Conservation (phyloP, 2,329 filamentous ascomycete species). For the Xylogone sp. region DNA sequence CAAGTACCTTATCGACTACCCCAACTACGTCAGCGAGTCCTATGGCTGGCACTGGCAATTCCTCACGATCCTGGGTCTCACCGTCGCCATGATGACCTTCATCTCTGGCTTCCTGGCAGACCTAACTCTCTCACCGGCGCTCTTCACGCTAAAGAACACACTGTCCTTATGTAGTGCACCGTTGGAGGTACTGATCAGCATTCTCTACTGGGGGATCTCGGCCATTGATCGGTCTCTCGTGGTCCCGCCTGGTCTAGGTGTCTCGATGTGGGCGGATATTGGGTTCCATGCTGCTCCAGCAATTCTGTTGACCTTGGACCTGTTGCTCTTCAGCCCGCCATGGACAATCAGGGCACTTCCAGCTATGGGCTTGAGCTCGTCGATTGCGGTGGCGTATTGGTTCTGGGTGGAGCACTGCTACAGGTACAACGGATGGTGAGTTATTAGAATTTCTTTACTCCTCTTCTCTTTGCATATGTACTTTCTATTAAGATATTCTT, state of each 20-base stretch:
- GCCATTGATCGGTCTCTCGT: constrained; percentile 49
- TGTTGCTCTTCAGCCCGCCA: constrained; percentile 67
- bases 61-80: constrained; percentile 69
- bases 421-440: constrained; percentile 60
- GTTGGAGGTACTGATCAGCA: constrained; percentile 65
- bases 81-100: constrained; percentile 59
- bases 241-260: constrained; percentile 49
- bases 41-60: constrained; percentile 55
- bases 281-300: constrained; percentile 66
- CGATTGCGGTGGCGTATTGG: constrained; percentile 67
- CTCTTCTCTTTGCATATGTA: no score
- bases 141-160: constrained; percentile 66
- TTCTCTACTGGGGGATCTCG: constrained; percentile 70
- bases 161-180: constrained; percentile 64
- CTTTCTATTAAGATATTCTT: no score
- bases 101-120: constrained; percentile 60
- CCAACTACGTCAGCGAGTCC: constrained; percentile 49
- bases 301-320: constrained; percentile 59
- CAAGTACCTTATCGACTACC: constrained; percentile 45
- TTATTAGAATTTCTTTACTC: no score
- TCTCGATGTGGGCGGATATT: constrained; percentile 55
- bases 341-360: constrained; percentile 63
- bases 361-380: constrained; percentile 53
- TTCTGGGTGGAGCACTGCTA: constrained; percentile 74
- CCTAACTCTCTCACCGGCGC: constrained; percentile 49